Conservation (phyloP, 306 rosid species). For the Rosa multiflora region DNA sequence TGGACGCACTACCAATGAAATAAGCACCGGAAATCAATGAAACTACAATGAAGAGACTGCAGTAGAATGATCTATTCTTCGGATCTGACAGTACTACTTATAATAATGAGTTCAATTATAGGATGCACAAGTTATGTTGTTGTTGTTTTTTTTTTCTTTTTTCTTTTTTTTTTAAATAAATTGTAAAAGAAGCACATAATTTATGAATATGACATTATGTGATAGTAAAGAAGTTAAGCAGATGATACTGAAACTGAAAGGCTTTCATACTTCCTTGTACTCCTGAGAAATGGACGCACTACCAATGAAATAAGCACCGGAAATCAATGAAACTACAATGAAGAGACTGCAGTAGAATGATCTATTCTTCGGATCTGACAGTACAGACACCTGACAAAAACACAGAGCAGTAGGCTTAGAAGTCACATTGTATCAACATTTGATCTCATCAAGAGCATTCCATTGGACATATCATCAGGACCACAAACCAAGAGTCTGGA, state of each 20-base stretch:
- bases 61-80: conserved; percentile 60
- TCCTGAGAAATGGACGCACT: conserved; percentile 53
- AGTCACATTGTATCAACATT: neutral
- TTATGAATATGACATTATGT: neutral
- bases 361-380: conserved; percentile 59
- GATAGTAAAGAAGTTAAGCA: neutral
- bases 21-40: conserved; percentile 68
- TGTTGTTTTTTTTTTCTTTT: too few relatives aligned
- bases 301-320: conserved; percentile 65
- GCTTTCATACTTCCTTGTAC: conserved; percentile 50
- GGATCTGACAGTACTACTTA: conserved; percentile 37
- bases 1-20: conserved; percentile 50
- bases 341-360: conserved; percentile 54
- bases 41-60: conserved; percentile 43
- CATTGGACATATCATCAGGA: neutral
- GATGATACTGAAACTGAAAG: neutral
- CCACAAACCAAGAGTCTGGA: neutral
- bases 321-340: conserved; percentile 47
- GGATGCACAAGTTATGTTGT: neutral
- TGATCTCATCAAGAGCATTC: neutral
- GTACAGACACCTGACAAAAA: conserved; percentile 44
- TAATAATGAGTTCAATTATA: neutral
- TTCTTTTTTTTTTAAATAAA: neutral
- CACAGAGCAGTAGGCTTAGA: neutral
- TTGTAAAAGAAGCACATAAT: neutral